These are phyloP conservation scores for Trichoderma gamsii DNA, from an alignment of 495 filamentous ascomycete genomes.

Conservation along the genomic window DNA sequence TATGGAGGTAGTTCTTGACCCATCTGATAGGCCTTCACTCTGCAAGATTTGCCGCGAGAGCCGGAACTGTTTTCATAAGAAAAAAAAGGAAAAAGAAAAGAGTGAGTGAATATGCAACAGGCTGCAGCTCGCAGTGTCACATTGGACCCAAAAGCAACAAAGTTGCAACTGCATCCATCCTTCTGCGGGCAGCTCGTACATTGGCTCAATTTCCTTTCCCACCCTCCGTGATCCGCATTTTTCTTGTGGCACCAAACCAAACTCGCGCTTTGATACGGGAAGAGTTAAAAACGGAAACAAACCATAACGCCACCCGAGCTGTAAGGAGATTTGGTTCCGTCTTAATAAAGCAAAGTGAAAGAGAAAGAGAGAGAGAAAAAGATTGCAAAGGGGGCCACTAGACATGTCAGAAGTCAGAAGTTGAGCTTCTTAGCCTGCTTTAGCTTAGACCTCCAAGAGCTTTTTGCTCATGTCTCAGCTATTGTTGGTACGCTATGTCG, in stretches of 20 bases:
- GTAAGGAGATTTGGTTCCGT: background rate
- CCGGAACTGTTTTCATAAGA: background rate
- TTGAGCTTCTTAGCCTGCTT: background rate
- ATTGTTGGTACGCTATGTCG: background rate
- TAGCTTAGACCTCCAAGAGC: background rate
- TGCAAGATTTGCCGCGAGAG: too few relatives aligned
- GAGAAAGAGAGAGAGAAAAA: background rate
- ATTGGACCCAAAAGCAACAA: background rate
- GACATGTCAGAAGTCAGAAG: constrained; percentile 1
- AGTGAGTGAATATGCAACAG: background rate
- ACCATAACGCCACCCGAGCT: background rate
- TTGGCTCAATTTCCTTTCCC: background rate
- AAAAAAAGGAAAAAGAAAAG: background rate
- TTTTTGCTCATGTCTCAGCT: background rate
- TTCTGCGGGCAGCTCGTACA: constrained; percentile 4
- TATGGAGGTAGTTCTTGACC: background rate
- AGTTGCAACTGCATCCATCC: background rate
- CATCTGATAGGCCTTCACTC: background rate
- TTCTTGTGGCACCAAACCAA: background rate
- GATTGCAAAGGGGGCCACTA: background rate
- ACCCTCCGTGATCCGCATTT: background rate
- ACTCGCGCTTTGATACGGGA: background rate
- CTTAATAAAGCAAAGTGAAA: background rate
- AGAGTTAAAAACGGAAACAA: background rate
- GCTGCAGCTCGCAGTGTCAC: background rate